Percentiles rank a stretch among this genome's conserved stretches.
Conservation (phyloP, 257 asterid genomes). For the Lycium barbarum region DNA sequence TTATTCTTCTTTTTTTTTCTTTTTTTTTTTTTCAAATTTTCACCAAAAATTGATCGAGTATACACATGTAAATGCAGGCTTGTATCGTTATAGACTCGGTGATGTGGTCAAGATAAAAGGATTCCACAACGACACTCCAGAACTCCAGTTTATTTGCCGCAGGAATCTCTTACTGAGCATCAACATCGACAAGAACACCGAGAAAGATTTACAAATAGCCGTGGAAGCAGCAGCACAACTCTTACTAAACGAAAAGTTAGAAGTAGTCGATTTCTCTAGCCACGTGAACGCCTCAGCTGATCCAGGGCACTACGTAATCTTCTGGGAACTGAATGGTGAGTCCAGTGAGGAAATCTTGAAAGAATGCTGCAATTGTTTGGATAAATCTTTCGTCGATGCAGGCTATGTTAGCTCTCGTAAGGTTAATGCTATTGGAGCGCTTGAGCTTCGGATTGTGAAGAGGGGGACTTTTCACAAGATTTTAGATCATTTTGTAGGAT, state of each 20-base stretch:
- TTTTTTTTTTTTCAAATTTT: neutral
- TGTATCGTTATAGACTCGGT: conserved; percentile 86
- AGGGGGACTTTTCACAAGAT: conserved; percentile 87
- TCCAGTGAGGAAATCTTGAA: conserved; percentile 55
- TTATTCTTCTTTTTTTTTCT: neutral
- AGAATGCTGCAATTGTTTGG: conserved; percentile 90
- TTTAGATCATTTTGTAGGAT: conserved; percentile 80
- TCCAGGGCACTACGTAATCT: conserved; percentile 79
- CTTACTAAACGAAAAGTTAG: conserved; percentile 64
- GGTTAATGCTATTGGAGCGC: conserved; percentile 60
- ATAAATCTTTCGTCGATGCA: conserved; percentile 71
- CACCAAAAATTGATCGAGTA: neutral
- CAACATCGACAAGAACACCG: conserved; percentile 95
- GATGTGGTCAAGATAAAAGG: conserved; percentile 89
- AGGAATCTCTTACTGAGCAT: conserved; percentile 78
- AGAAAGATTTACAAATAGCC: conserved; percentile 82
- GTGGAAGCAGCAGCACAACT: conserved; percentile 76
- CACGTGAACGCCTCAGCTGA: conserved; percentile 58
- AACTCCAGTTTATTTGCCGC: conserved; percentile 84
- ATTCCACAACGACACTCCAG: conserved; percentile 83
- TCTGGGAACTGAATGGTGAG: conserved; percentile 81
- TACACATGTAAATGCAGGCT: conserved; percentile 53
- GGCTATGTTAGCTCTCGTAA: conserved; percentile 84
- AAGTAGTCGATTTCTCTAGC: conserved; percentile 91
- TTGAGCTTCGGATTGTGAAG: conserved; percentile 73